These are phyloP conservation scores for Scheffersomyces insectosa DNA, from an alignment of 1,139 yeast species.

Conservation along the genomic window DNA sequence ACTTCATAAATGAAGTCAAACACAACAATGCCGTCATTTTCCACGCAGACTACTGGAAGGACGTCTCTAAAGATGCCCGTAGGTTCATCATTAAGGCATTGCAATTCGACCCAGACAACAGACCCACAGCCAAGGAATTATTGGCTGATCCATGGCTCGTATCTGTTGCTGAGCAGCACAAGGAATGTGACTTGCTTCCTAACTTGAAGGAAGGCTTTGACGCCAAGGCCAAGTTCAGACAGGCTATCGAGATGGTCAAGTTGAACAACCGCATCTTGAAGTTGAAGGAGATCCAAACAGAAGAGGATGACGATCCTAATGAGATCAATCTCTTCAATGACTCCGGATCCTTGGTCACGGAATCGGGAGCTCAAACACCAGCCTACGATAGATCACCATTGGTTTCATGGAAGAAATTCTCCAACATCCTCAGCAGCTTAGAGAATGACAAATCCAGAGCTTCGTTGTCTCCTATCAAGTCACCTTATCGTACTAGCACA, in stretches of 20 bases:
- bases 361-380: background rate
- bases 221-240: constrained; percentile 81
- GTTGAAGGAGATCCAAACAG: constrained; percentile 54
- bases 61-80: constrained; percentile 74
- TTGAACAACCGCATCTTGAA: constrained; percentile 72
- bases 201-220: constrained; percentile 66
- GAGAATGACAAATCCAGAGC: constrained; percentile 16
- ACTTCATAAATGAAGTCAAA: constrained; percentile 75
- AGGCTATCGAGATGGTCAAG: constrained; percentile 81
- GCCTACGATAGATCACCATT: constrained; percentile 4
- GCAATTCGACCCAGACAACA: constrained; percentile 58
- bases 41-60: constrained; percentile 85
- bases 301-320: constrained; percentile 54
- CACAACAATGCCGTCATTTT: constrained; percentile 73
- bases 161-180: constrained; percentile 46
- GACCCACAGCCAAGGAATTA: constrained; percentile 70
- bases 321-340: constrained; percentile 48
- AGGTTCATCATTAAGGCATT: constrained; percentile 68
- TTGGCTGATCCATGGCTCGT: constrained; percentile 72
- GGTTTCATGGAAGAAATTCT: constrained; percentile 24
- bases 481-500: constrained; percentile 9
- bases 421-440: constrained; percentile 19
- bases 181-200: constrained; percentile 69
- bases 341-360: constrained; percentile 1
- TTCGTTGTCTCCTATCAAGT: constrained; percentile 16